Evolutionary conservation across 345 rosid genomes (phyloP), one percentile per base, ranked within the genome.

Genomic region (Lumnitzera racemosa): DNA sequence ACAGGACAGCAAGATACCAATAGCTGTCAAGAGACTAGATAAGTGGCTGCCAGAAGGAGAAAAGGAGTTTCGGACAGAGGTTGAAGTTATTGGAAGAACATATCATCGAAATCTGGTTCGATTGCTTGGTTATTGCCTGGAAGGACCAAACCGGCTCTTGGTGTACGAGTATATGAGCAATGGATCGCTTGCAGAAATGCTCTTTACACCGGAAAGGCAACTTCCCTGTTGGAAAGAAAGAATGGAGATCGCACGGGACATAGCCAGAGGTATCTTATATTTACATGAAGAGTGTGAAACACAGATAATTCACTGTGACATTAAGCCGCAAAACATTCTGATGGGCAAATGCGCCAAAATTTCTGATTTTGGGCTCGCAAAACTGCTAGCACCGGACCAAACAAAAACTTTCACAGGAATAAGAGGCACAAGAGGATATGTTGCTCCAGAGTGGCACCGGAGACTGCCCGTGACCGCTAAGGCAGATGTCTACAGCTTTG

Each of bases 251-350:
- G 64, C 64, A 4, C 13, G 67, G 2, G 57, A 50, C 15, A 54
- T 71, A 20, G 71, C 71, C 0, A 62, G 61, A 31, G 71, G 71
- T 1, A 48, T 71, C 15, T 25, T 48, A 3, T 62, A 51, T 51
- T 41, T 51, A 1, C 69, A 63, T 3, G 72, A 67, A 25, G 69
- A 63, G 24, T 67, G 68, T 15, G 55, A 67, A 31, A 50, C 58
- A 5, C 66, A 63, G 16, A 72, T 72, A 60, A 58, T 66, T 46
- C 67, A 62, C 15, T 71, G 71, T 15, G 62, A 67, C 41, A 58
- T 72, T 31, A 67, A 72, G n/a, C 65, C 71, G 15, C 62, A 55
- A 12, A 55, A 63, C 60, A 67, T 62, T 13, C 56, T 63, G 12
- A 59, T 72, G 56, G 63, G 68, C 20, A 51, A 63, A 31, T 15